These are phyloP conservation scores for Aureobasidium mangrovei DNA, from an alignment of 2,329 filamentous ascomycete genomes.

Conservation along the genomic window DNA sequence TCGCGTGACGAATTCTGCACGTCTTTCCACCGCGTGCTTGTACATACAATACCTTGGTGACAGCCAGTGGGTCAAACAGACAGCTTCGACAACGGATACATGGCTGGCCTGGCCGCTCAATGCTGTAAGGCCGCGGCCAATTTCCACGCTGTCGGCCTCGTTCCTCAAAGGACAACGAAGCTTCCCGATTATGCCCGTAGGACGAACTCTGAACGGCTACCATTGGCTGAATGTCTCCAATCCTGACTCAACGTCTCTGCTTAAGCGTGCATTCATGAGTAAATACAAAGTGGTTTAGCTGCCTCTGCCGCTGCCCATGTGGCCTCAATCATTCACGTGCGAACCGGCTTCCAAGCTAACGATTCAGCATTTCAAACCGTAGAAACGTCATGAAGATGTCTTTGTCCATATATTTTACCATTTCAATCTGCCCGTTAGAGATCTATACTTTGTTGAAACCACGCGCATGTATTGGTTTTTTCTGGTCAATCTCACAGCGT, in stretches of 20 bases:
- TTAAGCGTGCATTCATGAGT: conserved; percentile 6
- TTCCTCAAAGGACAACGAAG: neutral
- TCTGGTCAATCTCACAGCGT: neutral
- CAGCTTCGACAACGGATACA: neutral
- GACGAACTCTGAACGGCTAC: neutral
- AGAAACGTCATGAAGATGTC: neutral
- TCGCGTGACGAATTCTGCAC: neutral
- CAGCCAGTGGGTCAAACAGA: conserved; percentile 4
- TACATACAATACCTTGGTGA: neutral
- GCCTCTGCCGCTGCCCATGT: conserved; percentile 1
- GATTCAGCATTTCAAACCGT: neutral
- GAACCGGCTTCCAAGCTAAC: neutral
- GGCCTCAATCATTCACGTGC: neutral
- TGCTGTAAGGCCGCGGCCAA: conserved; percentile 1
- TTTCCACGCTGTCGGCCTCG: conserved; percentile 1
- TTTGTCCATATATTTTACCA: neutral
- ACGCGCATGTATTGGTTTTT: neutral
- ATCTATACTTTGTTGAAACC: neutral
- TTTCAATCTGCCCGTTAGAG: conserved; percentile 1
- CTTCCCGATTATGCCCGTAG: neutral
- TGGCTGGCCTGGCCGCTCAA: neutral
- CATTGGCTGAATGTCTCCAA: neutral
- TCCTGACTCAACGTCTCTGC: conserved; percentile 9
- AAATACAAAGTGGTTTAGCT: neutral
- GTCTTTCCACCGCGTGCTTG: neutral